A percentile compares a stretch with the other conserved stretches of the same genome.
Evolutionary conservation across 2,329 filamentous ascomycete genomes (phyloP).

Genomic region (Trichoderma endophyticum): DNA sequence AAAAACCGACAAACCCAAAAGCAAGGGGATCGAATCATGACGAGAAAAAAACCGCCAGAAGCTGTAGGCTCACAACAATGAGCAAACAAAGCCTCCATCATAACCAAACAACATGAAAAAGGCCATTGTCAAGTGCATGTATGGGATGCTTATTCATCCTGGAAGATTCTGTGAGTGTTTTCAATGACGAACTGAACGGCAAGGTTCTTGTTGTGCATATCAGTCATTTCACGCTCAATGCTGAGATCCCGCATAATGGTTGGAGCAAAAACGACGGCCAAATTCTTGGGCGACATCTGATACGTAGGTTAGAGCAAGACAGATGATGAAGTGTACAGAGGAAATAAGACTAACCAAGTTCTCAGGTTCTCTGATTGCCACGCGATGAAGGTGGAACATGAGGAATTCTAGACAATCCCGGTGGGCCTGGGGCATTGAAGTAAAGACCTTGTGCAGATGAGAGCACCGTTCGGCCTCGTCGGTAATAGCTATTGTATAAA

Average conservation of each 20-base stretch:
- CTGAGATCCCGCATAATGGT: conserved; percentile 93
- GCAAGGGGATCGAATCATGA: conserved; percentile 5
- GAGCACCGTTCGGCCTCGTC: conserved; percentile 65
- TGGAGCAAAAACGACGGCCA: conserved; percentile 95
- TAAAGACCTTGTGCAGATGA: conserved; percentile 70
- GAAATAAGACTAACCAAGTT: conserved; percentile 63
- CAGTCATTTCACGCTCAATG: conserved; percentile 90
- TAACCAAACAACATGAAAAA: background rate
- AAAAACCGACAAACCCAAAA: conserved; percentile 3
- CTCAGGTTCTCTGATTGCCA: conserved; percentile 76
- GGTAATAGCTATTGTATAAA: conserved; percentile 54
- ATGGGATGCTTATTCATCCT: conserved; percentile 35
- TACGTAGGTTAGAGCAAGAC: conserved; percentile 20
- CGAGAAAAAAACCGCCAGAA: background rate
- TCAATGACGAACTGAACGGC: conserved; percentile 93
- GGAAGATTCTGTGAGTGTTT: conserved; percentile 79
- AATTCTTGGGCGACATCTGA: conserved; percentile 91
- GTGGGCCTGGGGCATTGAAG: conserved; percentile 77
- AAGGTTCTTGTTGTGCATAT: conserved; percentile 90
- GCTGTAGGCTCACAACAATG: background rate
- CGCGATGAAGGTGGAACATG: conserved; percentile 86
- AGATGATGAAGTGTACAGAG: background rate
- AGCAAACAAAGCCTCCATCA: background rate
- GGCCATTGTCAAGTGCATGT: background rate
- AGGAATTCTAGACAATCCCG: conserved; percentile 89